A percentile compares a stretch with the other conserved stretches of the same genome.
These are phyloP conservation scores for Calonectria honghensis DNA, from an alignment of 2,329 filamentous ascomycete species.

Conservation along the genomic window DNA sequence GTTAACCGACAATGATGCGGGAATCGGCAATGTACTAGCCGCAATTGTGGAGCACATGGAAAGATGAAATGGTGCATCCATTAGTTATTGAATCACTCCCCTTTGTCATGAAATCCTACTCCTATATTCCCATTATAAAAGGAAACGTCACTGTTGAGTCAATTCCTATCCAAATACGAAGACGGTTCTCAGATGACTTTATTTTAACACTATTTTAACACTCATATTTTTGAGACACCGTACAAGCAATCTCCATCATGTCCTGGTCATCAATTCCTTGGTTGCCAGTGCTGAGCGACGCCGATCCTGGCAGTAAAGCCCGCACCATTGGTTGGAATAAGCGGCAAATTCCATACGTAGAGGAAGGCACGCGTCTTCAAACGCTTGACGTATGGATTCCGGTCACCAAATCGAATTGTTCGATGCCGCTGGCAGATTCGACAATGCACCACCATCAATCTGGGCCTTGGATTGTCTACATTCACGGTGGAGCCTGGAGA, in stretches of 20 bases:
- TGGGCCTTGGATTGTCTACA: constrained; percentile 46
- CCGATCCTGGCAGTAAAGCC: background rate
- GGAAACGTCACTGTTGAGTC: no score
- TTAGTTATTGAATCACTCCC: background rate
- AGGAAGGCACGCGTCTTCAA: background rate
- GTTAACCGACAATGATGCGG: constrained; percentile 8
- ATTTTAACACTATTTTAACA: no score
- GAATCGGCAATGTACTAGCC: background rate
- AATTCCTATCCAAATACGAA: no score
- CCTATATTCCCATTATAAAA: no score
- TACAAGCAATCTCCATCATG: background rate
- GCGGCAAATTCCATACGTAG: background rate
- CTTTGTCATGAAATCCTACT: no score
- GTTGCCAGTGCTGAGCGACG: background rate
- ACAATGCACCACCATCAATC: background rate
- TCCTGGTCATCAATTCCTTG: constrained; percentile 25
- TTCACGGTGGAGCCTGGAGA: constrained; percentile 56
- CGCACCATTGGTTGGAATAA: constrained; percentile 13
- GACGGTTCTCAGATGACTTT: no score
- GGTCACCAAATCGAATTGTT: background rate
- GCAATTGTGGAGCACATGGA: background rate
- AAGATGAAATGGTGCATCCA: background rate
- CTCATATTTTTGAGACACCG: background rate
- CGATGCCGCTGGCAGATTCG: background rate
- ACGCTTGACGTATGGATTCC: constrained; percentile 19